Evolutionary conservation across 306 rosid species (phyloP), one percentile per base, ranked within the genome.

Genomic region (Leucaena leucocephala): DNA sequence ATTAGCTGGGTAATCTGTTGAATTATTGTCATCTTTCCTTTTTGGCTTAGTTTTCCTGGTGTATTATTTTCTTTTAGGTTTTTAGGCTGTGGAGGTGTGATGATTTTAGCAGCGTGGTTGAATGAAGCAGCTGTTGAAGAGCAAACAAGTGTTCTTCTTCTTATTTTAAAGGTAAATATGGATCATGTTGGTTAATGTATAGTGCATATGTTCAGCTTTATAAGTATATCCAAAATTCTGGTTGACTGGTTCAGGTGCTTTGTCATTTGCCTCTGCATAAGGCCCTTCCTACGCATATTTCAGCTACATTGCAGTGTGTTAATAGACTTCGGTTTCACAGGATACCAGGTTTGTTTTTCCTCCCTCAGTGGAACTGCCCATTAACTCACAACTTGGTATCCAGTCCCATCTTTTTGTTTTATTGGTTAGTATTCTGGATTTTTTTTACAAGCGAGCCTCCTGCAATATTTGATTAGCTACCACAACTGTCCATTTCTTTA

Each of bases 211-310:
- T 57, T 71, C 40, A n/a, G 42, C 54, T 49, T 71, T 35, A 45
- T 58, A 49, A 78, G 21, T 49, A 63, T 27, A 66, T 61, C 55
- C 17, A 76, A 44, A 73, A 67, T 62, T 77, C 74, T 42, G 81
- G 83, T 73, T 77, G 78, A 79, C 14, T 76, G 77, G 39, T 77
- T 79, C 88, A 96, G 99, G 99, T 96, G 76, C 92, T 96, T 50
- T 93, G 97, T 76, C 99, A 96, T 87, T 85, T 93, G 88, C 99
- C 99, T 85, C 77, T 96, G 22, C 94, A 89, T 75, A 93, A 89
- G 80, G 96, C 98, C 71, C 82, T 83, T 85, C 98, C 99, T 65
- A 79, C 87, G 35, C 99, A 96, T 81, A 90, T 91, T 85, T 93
- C 99, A 82, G 94, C 91, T 54, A 78, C 90, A 75, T 81, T 96